Evolutionary conservation across 2,329 filamentous ascomycete genomes (phyloP).

Genomic region (Colletotrichum paranaense): DNA sequence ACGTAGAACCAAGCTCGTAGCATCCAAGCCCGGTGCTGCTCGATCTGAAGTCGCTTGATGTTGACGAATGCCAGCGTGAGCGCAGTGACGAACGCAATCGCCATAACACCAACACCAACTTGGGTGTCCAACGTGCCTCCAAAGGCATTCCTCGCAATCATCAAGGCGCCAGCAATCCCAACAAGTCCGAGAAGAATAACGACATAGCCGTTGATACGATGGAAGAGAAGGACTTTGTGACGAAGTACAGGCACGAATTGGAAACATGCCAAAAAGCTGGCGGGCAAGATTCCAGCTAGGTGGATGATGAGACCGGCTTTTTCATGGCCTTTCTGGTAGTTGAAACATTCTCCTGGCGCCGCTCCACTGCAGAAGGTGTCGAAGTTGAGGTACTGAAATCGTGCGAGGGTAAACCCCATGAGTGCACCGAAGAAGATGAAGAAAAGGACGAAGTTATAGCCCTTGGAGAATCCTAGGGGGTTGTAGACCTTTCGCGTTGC

Average conservation of each 20-base stretch:
- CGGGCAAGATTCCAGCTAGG: constrained; percentile 56
- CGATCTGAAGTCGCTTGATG: constrained; percentile 70
- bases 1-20: constrained; percentile 64
- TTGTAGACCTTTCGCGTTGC: constrained; percentile 49
- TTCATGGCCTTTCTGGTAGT: constrained; percentile 43
- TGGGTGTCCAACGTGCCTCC: constrained; percentile 66
- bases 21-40: constrained; percentile 75
- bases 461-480: constrained; percentile 64
- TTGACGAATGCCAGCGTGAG: constrained; percentile 63
- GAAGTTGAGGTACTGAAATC: constrained; percentile 59
- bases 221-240: constrained; percentile 61
- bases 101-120: constrained; percentile 53
- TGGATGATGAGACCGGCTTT: constrained; percentile 58
- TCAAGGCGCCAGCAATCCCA: constrained; percentile 60
- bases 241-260: constrained; percentile 62
- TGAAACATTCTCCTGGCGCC: constrained; percentile 50
- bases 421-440: constrained; percentile 59
- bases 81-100: constrained; percentile 55
- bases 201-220: constrained; percentile 70
- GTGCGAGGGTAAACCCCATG: constrained; percentile 59
- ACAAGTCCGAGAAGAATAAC: constrained; percentile 59
- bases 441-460: constrained; percentile 68
- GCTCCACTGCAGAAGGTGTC: constrained; percentile 40
- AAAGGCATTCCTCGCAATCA: constrained; percentile 63
- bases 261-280: constrained; percentile 53